Evolutionary conservation across 768 basidiomycete species (phyloP).

Genomic region (Lactarius tabidus): DNA sequence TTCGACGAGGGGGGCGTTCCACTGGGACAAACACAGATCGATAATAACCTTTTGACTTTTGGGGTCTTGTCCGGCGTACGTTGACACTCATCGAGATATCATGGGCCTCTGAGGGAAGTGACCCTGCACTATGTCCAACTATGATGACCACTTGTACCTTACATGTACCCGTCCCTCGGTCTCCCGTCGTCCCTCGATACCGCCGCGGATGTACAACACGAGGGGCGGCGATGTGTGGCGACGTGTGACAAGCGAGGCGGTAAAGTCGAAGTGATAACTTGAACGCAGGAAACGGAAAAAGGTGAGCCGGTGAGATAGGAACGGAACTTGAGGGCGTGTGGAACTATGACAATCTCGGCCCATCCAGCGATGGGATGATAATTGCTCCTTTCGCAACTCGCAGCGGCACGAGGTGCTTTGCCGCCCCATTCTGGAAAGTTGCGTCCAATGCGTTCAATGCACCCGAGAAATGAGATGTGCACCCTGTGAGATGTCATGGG

Average conservation of each 20-base stretch:
- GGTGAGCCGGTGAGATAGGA: neutral
- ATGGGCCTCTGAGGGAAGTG: neutral
- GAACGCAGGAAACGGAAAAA: neutral
- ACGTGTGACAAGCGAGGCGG: neutral
- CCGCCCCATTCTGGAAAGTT: neutral
- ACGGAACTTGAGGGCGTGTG: neutral
- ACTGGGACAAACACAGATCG: neutral
- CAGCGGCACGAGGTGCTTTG: conserved; percentile 12
- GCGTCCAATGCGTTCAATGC: neutral
- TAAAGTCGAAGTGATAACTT: neutral
- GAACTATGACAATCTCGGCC: conserved; percentile 4
- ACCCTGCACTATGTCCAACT: neutral
- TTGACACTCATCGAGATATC: neutral
- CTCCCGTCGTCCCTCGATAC: neutral
- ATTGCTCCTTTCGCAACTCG: conserved; percentile 5
- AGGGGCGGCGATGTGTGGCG: neutral
- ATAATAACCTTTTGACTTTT: conserved; percentile 16
- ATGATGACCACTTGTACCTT: neutral
- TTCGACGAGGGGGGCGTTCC: neutral
- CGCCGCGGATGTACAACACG: neutral
- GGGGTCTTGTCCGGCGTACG: conserved; percentile 4
- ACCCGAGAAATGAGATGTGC: neutral
- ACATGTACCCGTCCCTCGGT: neutral
- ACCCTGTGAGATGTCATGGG: neutral
- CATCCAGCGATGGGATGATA: conserved; percentile 6